Evolutionary conservation across 805 yeast genomes (phyloP), one percentile per base, ranked within the genome.

Genomic region (Nakazawaea anatomiae): DNA sequence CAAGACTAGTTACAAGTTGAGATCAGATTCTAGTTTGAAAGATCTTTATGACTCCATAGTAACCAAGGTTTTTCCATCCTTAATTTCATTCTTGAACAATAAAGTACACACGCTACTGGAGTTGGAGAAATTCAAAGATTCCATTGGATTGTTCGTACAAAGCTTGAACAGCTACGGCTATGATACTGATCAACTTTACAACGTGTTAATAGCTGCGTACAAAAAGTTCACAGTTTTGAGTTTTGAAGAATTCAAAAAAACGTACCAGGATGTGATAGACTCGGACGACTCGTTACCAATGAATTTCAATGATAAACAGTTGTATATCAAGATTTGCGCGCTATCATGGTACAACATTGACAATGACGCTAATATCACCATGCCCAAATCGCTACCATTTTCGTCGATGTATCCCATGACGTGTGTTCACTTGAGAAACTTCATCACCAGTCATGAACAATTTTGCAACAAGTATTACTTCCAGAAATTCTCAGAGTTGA

Each of bases 201-300:
- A 81, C 11, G 69, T 88, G 14, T 64, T 90, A 58, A 68, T 86
- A 32, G 60, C 73, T 2, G 65, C 84, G 6, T 83, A 89, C 60
- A 72, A 77, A 45, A 76, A 78, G 55, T 87, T 76, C 59, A 80
- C 88, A n/a, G 74, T 75, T 2, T 69, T 76, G 9, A 67, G 82
- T 28, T 75, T 80, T 11, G 70, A 68, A 52, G 74, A 76, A 12
- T 89, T 89, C 64, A 72, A 77, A 28, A 64, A 63, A 10, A 85
- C 83, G 46, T 92, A 90, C 68, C 67, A 73, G 34, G 74, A 74
- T 8, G 69, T 85, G 5, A 78, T 90, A 38, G 77, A 80, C 54
- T 83, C 85, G 28, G 97, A 92, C 62, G 94, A 89, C 63, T 88
- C 89, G 56, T 89, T 88, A 89, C 96, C 97, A 10, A 77, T 90